These are phyloP conservation scores for Helicosporidium sp. DNA, from an alignment of 139 green algal genomes.

Conservation along the genomic window DNA sequence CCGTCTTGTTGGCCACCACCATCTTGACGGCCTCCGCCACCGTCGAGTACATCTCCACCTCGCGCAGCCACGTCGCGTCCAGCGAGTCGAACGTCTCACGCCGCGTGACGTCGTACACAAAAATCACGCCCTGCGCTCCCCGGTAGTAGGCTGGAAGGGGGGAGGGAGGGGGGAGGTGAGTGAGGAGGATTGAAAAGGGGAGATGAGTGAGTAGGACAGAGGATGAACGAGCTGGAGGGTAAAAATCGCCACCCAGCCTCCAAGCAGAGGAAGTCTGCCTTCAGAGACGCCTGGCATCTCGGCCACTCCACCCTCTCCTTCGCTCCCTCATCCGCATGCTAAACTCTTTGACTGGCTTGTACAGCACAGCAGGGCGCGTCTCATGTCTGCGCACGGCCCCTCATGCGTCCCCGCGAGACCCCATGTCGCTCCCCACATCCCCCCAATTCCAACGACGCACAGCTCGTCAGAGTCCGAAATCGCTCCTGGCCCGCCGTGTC, in stretches of 20 bases:
- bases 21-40: slow-evolving; percentile 75
- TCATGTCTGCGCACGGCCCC: no score
- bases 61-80: slow-evolving; percentile 70
- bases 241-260: not conserved
- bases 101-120: slow-evolving; percentile 79
- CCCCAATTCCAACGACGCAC: slow-evolving; percentile 3
- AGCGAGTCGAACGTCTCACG: slow-evolving; percentile 75
- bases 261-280: no score
- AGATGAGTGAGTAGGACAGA: no score
- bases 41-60: slow-evolving; percentile 87
- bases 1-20: slow-evolving; percentile 90
- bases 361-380: no score
- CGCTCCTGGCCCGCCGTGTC: slow-evolving; percentile 76
- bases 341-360: no score
- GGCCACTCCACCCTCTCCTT: not conserved
- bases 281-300: no score
- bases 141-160: slow-evolving; percentile 70
- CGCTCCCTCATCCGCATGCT: no score
- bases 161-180: not conserved
- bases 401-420: no score
- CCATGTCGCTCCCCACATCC: not conserved
- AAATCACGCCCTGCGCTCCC: slow-evolving; percentile 65
- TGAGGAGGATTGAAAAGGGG: no score
- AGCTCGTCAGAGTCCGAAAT: slow-evolving; percentile 88
- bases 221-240: not conserved